Evolutionary conservation across 306 rosid species (phyloP).

Genomic region (Pyrus communis): DNA sequence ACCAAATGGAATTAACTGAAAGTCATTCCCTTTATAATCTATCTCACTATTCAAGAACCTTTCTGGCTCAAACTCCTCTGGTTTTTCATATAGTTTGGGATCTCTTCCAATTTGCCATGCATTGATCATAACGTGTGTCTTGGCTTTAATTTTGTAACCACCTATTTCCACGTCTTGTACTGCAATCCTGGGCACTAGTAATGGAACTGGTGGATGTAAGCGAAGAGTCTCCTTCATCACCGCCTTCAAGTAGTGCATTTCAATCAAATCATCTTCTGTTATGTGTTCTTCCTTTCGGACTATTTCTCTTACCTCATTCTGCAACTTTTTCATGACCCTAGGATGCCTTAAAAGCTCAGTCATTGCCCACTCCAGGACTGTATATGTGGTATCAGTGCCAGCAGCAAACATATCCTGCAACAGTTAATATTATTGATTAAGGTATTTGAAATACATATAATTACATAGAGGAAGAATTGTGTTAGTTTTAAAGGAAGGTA

Average conservation of each 20-base stretch:
- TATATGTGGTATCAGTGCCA: neutral
- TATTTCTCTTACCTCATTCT: neutral
- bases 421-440: too few relatives aligned
- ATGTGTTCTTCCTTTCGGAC: neutral
- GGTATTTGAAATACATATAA: too few relatives aligned
- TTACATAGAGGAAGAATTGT: too few relatives aligned
- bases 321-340: conserved; percentile 1
- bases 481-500: too few relatives aligned
- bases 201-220: conserved; percentile 33
- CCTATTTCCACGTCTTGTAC: neutral
- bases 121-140: neutral
- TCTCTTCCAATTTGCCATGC: conserved; percentile 35
- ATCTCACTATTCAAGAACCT: conserved; percentile 6
- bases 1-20: conserved; percentile 35
- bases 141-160: neutral
- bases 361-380: conserved; percentile 10
- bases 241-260: conserved; percentile 21
- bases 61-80: conserved; percentile 6
- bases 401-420: neutral
- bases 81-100: neutral
- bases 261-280: conserved; percentile 19
- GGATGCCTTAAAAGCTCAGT: conserved; percentile 10
- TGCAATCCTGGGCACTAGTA: conserved; percentile 7
- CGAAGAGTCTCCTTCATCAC: conserved; percentile 41
- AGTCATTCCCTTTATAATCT: conserved; percentile 29